Percentiles rank a stretch among this genome's conserved stretches.
Evolutionary conservation across 2,329 filamentous ascomycete genomes (phyloP).

Genomic region (Zalaria sp.): DNA sequence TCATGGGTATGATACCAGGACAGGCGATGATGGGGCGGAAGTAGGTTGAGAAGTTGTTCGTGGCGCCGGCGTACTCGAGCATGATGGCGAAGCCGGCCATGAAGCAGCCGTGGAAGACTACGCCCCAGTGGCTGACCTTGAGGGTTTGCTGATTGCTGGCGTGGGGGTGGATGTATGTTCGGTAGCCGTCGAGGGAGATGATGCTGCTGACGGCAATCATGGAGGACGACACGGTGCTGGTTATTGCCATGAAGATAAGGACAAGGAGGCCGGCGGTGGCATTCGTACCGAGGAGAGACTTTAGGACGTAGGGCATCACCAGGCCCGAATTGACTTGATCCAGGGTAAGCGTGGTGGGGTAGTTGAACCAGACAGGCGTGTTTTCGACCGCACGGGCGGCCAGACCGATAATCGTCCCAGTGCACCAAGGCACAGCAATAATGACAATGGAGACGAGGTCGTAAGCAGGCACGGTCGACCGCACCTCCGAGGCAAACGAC

Average conservation of each 20-base stretch:
- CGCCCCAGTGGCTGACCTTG: constrained; percentile 31
- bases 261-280: constrained; percentile 32
- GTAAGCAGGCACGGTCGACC: constrained; percentile 33
- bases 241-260: constrained; percentile 38
- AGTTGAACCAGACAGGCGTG: constrained; percentile 31
- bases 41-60: constrained; percentile 33
- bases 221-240: constrained; percentile 34
- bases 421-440: constrained; percentile 33
- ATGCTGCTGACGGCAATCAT: constrained; percentile 39
- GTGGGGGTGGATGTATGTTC: constrained; percentile 34
- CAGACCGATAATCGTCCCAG: constrained; percentile 33
- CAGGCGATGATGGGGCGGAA: constrained; percentile 28
- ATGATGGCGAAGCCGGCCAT: constrained; percentile 34
- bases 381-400: constrained; percentile 30
- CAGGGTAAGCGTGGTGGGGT: constrained; percentile 25
- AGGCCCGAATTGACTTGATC: constrained; percentile 29
- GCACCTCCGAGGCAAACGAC: constrained; percentile 33
- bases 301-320: constrained; percentile 33
- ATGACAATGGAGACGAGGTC: constrained; percentile 31
- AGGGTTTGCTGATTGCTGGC: constrained; percentile 29
- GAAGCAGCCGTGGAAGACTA: constrained; percentile 33
- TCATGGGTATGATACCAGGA: constrained; percentile 31
- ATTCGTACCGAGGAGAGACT: constrained; percentile 28
- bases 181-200: constrained; percentile 36
- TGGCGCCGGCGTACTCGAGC: constrained; percentile 34